Conservation (phyloP, 2,329 filamentous ascomycete species). For the Leptosphaerulina australis region DNA sequence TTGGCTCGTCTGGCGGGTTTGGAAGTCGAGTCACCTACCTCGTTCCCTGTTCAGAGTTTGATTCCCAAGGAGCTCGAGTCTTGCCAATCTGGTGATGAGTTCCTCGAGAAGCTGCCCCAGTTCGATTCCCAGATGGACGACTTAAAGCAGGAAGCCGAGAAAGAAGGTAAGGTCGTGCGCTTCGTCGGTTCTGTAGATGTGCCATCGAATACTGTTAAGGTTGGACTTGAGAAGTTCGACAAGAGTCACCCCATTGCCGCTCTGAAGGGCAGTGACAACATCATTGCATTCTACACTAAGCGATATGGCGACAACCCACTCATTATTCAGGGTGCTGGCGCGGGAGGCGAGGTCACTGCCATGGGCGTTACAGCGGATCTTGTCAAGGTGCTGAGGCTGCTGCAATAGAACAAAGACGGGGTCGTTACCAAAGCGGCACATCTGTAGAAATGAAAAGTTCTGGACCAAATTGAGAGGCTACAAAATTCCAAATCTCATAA, state of each 20-base stretch:
- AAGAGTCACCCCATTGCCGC: slow-evolving; percentile 88
- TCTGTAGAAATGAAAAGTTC: not conserved
- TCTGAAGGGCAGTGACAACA: slow-evolving; percentile 97
- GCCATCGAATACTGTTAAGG: slow-evolving; percentile 79
- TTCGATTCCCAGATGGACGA: slow-evolving; percentile 92
- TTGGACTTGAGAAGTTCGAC: slow-evolving; percentile 85
- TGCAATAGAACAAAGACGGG: slow-evolving; percentile 53
- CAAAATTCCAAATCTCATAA: no score
- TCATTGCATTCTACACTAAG: slow-evolving; percentile 98
- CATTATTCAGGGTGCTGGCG: slow-evolving; percentile 92
- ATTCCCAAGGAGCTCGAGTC: slow-evolving; percentile 87
- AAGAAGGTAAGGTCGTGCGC: slow-evolving; percentile 86
- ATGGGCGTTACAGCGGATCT: slow-evolving; percentile 97
- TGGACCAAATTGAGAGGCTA: not conserved
- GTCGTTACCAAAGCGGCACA: not conserved
- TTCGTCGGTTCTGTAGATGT: slow-evolving; percentile 96
- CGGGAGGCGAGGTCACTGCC: slow-evolving; percentile 92
- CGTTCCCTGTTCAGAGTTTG: slow-evolving; percentile 91
- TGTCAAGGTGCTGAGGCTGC: slow-evolving; percentile 80
- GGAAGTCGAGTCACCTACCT: slow-evolving; percentile 78
- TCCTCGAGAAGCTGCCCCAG: slow-evolving; percentile 76
- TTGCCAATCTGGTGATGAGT: slow-evolving; percentile 79
- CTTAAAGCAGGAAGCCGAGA: slow-evolving; percentile 82
- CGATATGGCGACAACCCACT: slow-evolving; percentile 89
- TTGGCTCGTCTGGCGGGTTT: slow-evolving; percentile 85